Evolutionary conservation across 306 rosid genomes (phyloP), one percentile per base, ranked within the genome.

Genomic region (Mimosa bimucronata): DNA sequence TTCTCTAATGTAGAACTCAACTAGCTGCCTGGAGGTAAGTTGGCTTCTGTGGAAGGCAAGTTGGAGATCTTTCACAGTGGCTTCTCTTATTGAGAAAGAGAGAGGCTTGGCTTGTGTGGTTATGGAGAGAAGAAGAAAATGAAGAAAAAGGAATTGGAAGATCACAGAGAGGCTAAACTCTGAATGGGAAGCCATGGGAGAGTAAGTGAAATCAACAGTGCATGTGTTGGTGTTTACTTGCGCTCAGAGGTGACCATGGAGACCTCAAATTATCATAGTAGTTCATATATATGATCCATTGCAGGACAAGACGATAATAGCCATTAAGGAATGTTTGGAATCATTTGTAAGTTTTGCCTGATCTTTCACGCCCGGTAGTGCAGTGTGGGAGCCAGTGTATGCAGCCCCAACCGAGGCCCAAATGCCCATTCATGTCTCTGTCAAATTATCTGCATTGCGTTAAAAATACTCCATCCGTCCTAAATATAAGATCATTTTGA

Each of bases 1-100:
- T 50, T 84, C 55, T n/a, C 71, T 44, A 0, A 88, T 77, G 70
- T 92, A 92, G 77, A 92, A 83, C 44, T 89, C 84, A 64, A 92
- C 90, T 0, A 92, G 87, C 65, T 86, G 77, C 55, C 86, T 88
- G 2, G 95, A 92, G 37, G 88, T 92, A 68, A 92, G 84, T 41
- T 76, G 72, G 68, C 86, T 86, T 34, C 14, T 82, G 30, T 30
- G 52, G 84, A 90, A 86, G 57, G 91, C 97, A 1, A 48, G 76
- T 52, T 86, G 93, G 82, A 92, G 78, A 30, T 82, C 90, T 13
- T 74, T 53, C 16, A 90, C 31, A 0, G 93, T 89, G 79, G 93
- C 89, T 64, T 92, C 97, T 71, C 53, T 67, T 19, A 91, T 62
- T 74, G 98, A 92, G 57, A 18, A 50, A 2, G n/a, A 16, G 8